phyloP scores from a whole-genome alignment of 305 asterid species.

The Rubia tinctorum region DNA sequence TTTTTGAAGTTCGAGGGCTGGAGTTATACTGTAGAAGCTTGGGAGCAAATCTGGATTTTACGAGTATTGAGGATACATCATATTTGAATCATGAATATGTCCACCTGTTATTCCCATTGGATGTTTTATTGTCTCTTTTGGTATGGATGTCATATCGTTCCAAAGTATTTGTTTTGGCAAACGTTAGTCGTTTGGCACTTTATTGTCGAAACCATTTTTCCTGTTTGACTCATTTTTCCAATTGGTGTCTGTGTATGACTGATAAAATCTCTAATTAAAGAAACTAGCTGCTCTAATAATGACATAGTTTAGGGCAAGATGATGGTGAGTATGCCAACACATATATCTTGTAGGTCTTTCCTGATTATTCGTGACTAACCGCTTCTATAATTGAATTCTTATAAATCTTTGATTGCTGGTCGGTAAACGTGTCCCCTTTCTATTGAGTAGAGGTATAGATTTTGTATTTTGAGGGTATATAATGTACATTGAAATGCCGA shows the following conservation, averaged over 20 bases:
- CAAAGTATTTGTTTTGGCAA: neutral
- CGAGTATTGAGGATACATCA: conserved; percentile 27
- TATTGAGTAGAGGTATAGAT: neutral
- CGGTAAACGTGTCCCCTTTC: neutral
- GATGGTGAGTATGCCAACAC: neutral
- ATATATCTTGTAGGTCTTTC: neutral
- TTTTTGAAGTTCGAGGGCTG: conserved; percentile 75
- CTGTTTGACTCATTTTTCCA: neutral
- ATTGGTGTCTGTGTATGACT: neutral
- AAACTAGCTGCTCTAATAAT: neutral
- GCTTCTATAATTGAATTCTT: neutral
- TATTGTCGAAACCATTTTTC: neutral
- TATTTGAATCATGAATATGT: conserved; percentile 34
- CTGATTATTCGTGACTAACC: neutral
- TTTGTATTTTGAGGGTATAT: neutral
- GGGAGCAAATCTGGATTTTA: conserved; percentile 36
- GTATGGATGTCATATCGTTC: conserved; percentile 40
- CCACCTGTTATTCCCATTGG: conserved; percentile 61
- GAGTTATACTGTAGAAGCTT: conserved; percentile 66
- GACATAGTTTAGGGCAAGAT: neutral
- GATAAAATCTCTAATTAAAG: neutral
- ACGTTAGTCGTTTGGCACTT: neutral
- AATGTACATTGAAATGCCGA: neutral
- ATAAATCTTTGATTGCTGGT: neutral
- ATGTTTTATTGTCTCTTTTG: conserved; percentile 66